Conservation (phyloP, 345 rosid genomes). For the Clausena lansium region DNA sequence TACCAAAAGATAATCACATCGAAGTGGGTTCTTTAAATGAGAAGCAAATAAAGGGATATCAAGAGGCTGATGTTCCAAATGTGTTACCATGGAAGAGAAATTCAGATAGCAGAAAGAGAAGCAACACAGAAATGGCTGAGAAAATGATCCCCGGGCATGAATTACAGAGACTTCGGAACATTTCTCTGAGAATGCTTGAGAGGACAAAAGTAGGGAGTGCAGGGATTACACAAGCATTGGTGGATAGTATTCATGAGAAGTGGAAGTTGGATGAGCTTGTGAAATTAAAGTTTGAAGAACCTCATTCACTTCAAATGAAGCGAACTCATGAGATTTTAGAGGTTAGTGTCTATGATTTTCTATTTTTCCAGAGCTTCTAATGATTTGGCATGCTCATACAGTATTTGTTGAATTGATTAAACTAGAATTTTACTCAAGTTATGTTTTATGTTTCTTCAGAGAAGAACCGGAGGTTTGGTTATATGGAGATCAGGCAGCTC, state of each 20-base stretch:
- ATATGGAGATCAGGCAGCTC: conserved; percentile 97
- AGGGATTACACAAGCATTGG: conserved; percentile 70
- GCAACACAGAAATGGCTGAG: conserved; percentile 56
- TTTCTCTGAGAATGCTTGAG: conserved; percentile 79
- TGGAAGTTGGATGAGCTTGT: conserved; percentile 86
- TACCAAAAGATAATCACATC: conserved; percentile 7
- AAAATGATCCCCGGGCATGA: conserved; percentile 66
- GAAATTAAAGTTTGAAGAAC: conserved; percentile 73
- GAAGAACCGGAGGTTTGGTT: conserved; percentile 81
- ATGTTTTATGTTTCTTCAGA: conserved; percentile 41
- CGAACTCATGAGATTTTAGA: conserved; percentile 74
- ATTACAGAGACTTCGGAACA: conserved; percentile 64
- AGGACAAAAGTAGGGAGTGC: conserved; percentile 78
- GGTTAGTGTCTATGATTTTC: conserved; percentile 45
- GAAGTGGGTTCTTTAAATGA: conserved; percentile 1
- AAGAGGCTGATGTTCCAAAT: conserved; percentile 17
- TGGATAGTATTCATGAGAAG: conserved; percentile 65
- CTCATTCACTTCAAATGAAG: conserved; percentile 77
- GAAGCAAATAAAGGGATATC: conserved; percentile 6
- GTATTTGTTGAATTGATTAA: conserved; percentile 7
- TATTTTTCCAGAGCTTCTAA: background rate
- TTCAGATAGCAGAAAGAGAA: conserved; percentile 30
- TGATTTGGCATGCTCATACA: background rate
- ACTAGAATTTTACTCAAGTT: conserved; percentile 21
- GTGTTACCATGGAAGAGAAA: conserved; percentile 32